Conservation (phyloP, 1,284 basidiomycete species). For the Tylopilus orsonianus region DNA sequence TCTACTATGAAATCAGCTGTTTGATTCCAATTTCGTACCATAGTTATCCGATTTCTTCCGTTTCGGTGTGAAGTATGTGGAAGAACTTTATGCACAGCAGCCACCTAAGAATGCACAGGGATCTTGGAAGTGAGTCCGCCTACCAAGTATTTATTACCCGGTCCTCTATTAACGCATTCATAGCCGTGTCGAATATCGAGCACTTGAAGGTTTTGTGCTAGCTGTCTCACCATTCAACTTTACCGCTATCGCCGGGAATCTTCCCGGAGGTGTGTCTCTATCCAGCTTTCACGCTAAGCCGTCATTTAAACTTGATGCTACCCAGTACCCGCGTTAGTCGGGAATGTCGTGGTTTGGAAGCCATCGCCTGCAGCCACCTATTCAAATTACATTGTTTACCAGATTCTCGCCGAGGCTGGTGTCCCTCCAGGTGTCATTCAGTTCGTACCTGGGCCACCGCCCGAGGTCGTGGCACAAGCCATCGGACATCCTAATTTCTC, state of each 20-base stretch:
- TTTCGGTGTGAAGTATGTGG: constrained; percentile 96
- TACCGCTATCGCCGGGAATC: constrained; percentile 94
- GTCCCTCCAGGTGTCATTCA: constrained; percentile 95
- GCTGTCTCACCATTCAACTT: constrained; percentile 99
- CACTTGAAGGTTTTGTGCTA: constrained; percentile 96
- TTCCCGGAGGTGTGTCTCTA: constrained; percentile 60
- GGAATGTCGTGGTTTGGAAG: constrained; percentile 97
- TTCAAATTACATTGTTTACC: constrained; percentile 91
- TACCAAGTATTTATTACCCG: not conserved
- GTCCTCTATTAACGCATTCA: constrained; percentile 5
- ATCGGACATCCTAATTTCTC: constrained; percentile 83
- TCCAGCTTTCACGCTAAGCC: constrained; percentile 1
- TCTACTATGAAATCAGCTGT: not conserved
- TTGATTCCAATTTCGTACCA: not conserved
- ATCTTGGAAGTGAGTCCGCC: constrained; percentile 84
- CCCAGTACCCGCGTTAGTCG: constrained; percentile 86
- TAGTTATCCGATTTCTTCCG: constrained; percentile 93
- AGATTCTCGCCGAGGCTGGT: constrained; percentile 93
- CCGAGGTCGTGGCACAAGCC: constrained; percentile 79
- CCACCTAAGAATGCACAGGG: constrained; percentile 85
- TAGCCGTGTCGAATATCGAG: constrained; percentile 93
- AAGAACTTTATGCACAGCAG: constrained; percentile 91
- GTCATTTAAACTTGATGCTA: constrained; percentile 4
- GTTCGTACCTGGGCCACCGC: constrained; percentile 88
- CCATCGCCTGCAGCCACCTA: constrained; percentile 95